Base-by-base conservation (phyloP, 2,329 filamentous ascomycete genomes). In the Graphium sp. region DNA sequence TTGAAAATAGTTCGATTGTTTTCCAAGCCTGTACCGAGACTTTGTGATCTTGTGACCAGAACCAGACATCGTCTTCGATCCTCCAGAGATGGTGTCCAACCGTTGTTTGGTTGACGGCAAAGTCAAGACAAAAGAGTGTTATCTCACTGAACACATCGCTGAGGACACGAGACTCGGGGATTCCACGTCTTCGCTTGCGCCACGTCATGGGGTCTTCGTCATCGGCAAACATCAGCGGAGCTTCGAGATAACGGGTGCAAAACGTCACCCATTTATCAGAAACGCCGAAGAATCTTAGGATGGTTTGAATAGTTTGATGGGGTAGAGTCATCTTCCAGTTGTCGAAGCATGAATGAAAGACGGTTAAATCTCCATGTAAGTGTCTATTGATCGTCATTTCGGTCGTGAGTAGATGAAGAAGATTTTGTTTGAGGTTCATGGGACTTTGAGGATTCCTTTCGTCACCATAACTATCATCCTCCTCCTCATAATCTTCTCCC, bases 41-140 rank as follows among this genome's bases (percentile, higher is more conserved):
- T 4, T 50, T 36, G 26, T 71, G 60, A 5, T 66, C 54, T 7
- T 62, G 60, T 37, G 55, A 39, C 70, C 71, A 77, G 41, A 76
- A 70, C 72, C 71, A 78, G 29, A 76, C 55, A 36, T 77, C 70
- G 35, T 76, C 73, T 29, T 74, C 62, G 21, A 75, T 52, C 9
- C 74, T 64, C 42, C 72, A 72, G 8, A 77, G 45, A n/a, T 58
- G 52, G 2, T 52, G 49, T 0, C 69, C 69, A 5, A 47, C 39
- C 0, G 71, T 69, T 2, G 52, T 47, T 33, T 66, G 60, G 32
- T 75, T 77, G 31, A 78, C 59, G 0, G 70, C 57, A 39, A 69
- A 71, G 40, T 78, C 74, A 37, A 78, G 60, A 34, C 66, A 71
- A 39, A 78, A 78, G 0, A 79, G 48, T 1, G 73, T 49, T 0